Percentiles rank a stretch among this genome's conserved stretches.
Evolutionary conservation across 2,329 filamentous ascomycete species (phyloP).

Genomic region (Pseudovirgaria hyperparasitica): DNA sequence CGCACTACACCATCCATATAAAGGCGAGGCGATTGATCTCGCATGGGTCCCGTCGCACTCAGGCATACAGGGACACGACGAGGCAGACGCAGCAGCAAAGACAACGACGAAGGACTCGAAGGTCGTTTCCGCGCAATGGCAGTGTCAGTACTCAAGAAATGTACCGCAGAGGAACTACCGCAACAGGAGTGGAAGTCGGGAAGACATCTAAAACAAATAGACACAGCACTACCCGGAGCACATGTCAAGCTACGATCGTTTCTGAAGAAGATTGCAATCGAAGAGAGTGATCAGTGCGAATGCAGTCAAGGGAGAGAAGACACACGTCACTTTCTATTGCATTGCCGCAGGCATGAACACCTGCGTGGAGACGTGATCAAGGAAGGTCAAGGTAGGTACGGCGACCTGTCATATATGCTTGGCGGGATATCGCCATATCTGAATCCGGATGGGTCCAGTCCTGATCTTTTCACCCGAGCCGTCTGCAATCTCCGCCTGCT

Average conservation of each 20-base stretch:
- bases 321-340: slow-evolving; percentile 1
- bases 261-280: background rate
- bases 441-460: background rate
- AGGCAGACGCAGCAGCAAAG: no score
- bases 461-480: no score
- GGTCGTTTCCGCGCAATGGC: no score
- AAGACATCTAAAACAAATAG: background rate
- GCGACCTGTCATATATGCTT: slow-evolving; percentile 1
- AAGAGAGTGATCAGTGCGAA: background rate
- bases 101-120: no score
- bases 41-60: no score
- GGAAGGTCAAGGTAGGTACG: slow-evolving; percentile 1
- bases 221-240: background rate
- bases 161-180: no score
- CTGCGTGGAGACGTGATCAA: background rate
- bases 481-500: no score
- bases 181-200: background rate
- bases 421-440: background rate
- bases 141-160: no score
- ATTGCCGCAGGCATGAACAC: slow-evolving; percentile 1
- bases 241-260: slow-evolving; percentile 1
- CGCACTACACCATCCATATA: no score
- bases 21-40: no score
- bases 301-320: slow-evolving; percentile 1
- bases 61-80: no score